These are phyloP conservation scores for Lactifluus echinatus DNA, from an alignment of 768 basidiomycete species.

Conservation along the genomic window DNA sequence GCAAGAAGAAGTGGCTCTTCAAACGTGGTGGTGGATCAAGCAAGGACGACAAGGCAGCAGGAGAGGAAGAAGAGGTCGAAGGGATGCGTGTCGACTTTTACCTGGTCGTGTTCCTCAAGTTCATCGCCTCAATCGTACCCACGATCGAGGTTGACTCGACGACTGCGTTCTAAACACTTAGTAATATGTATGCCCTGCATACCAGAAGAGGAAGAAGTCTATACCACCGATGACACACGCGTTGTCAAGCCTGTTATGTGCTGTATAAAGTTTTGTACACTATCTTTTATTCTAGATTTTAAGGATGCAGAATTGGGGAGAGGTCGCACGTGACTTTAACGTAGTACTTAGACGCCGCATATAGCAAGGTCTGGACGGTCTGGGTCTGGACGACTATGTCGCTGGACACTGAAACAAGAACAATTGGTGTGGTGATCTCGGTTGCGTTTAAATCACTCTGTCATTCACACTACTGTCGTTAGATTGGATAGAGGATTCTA, in stretches of 20 bases:
- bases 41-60: conserved; percentile 41
- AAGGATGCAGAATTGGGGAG: not conserved
- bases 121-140: conserved; percentile 96
- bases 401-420: not conserved
- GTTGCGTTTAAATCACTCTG: not conserved
- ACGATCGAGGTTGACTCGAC: conserved; percentile 97
- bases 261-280: conserved; percentile 14
- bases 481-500: conserved; percentile 98
- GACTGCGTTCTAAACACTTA: conserved; percentile 35
- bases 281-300: conserved; percentile 13
- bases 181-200: not conserved
- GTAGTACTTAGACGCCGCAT: not conserved
- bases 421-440: not conserved
- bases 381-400: conserved; percentile 1
- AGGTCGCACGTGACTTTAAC: conserved; percentile 3
- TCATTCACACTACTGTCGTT: not conserved
- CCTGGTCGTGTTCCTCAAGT: conserved; percentile 97
- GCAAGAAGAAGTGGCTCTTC: conserved; percentile 74
- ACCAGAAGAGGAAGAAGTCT: conserved; percentile 4
- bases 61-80: conserved; percentile 67
- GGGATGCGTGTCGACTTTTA: conserved; percentile 98
- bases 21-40: conserved; percentile 52
- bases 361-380: too few relatives aligned
- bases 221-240: conserved; percentile 12
- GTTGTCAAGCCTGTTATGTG: conserved; percentile 5